Base-by-base conservation (phyloP, 768 basidiomycete species). In the Boletellus emodensis region DNA sequence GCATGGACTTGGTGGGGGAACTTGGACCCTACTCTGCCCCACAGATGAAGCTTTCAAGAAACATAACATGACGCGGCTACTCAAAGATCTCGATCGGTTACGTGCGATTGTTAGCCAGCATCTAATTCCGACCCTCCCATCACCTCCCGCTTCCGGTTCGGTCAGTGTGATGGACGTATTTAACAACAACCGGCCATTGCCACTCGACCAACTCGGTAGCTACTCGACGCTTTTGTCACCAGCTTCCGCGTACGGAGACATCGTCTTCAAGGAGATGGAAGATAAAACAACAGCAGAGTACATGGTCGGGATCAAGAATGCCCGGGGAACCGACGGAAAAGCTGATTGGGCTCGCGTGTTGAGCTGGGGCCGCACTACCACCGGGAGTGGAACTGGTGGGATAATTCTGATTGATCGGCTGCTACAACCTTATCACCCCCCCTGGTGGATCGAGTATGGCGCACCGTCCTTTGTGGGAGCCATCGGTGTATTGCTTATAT, bases 21-120 rank as follows among this genome's bases (percentile, higher is more conserved):
- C 85, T 4, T 98, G 94, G 85, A 95, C 93, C 2, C 68, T 99
- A 4, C 76, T 99, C 18, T 94, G 90, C 57, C 96, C 96, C 3
- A 82, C 83, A 6, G 96, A 99, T 61, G 85, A 87, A 51, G 94
- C 95, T 0, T 96, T 98, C 78, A 86, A 92, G 64, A 72, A 79
- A 18, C 71, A 87, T 66, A 94, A 98, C 71, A 68, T 98, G 50
- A 93, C 93, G 0, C 66, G 70, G 51, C 67, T 93, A 20, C 84
- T 83, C 54, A 77, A 75, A 24, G 77, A 90, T 61, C 51, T 68
- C 11, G 75, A 80, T 3, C 61, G 60, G 7, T 71, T 91, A 42
- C 76, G 74, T 46, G 72, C 65, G 9, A 79, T 92, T 22, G 87
- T 91, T 52, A 69, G 77, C 40, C 91, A 93, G 62, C 90, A 91